Conservation (phyloP, 139 green algal genomes). For the Tetratostichococcus sp. region DNA sequence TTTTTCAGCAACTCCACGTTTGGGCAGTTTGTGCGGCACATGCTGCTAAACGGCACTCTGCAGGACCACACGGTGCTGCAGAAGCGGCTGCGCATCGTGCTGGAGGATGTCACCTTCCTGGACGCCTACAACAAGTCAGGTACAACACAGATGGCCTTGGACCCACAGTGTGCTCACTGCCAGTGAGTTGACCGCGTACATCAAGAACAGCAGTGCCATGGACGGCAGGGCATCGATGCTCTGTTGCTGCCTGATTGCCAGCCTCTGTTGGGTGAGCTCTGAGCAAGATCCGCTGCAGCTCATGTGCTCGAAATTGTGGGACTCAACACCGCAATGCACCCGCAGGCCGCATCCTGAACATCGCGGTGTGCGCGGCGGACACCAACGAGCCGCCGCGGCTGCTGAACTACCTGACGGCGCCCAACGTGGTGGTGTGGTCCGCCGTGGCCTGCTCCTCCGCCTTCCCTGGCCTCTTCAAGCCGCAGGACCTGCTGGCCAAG, state of each 20-base stretch:
- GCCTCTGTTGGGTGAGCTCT: too few relatives aligned
- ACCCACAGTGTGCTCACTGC: too few relatives aligned
- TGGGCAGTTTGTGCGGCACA: conserved; percentile 56
- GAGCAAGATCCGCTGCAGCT: too few relatives aligned
- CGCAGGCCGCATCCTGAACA: conserved; percentile 87
- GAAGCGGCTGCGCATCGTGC: conserved; percentile 59
- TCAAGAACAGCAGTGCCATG: too few relatives aligned
- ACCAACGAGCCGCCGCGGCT: conserved; percentile 84
- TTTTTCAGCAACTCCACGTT: conserved; percentile 83
- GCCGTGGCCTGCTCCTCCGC: conserved; percentile 81
- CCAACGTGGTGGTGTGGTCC: conserved; percentile 83
- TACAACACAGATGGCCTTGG: too few relatives aligned
- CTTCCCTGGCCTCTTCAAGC: conserved; percentile 79
- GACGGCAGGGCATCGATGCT: too few relatives aligned
- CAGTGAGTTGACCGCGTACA: too few relatives aligned
- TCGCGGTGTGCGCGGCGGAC: conserved; percentile 75
- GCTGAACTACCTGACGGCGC: conserved; percentile 91
- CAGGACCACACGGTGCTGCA: conserved; percentile 46
- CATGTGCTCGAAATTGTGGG: too few relatives aligned
- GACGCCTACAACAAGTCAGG: conserved; percentile 84
- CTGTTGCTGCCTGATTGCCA: too few relatives aligned
- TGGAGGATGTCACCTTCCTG: conserved; percentile 87
- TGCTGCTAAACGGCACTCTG: conserved; percentile 61
- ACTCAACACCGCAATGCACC: too few relatives aligned
- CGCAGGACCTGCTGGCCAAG: conserved; percentile 68